A percentile compares a stretch with the other conserved stretches of the same genome.
phyloP scores from a whole-genome alignment of 176 grass and related monocot genomes.

The Saccharum spontaneum region DNA sequence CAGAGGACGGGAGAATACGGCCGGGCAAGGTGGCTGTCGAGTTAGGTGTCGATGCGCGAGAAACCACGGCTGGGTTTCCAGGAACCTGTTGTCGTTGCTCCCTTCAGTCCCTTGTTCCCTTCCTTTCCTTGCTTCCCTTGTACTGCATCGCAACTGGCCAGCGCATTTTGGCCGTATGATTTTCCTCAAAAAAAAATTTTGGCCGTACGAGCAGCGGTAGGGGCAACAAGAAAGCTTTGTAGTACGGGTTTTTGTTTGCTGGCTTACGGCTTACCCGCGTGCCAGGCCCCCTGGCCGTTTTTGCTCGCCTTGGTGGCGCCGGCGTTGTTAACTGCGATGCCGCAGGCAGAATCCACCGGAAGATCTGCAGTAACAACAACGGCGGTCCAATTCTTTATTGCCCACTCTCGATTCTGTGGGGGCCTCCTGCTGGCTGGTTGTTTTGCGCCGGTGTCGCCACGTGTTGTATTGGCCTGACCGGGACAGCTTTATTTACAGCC shows the following conservation, averaged over 20 bases:
- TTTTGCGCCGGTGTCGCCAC: conserved; percentile 36
- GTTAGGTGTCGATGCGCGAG: background rate
- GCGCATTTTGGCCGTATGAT: background rate
- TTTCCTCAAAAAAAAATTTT: background rate
- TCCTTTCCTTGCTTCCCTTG: background rate
- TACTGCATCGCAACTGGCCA: background rate
- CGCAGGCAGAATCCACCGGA: conserved; percentile 33
- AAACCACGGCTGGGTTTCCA: conserved; percentile 44
- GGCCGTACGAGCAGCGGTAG: conserved; percentile 23
- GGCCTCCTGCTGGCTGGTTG: background rate
- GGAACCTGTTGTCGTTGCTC: background rate
- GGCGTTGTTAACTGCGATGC: conserved; percentile 39
- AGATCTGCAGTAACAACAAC: conserved; percentile 2
- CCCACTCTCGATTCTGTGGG: background rate
- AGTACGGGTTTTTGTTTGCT: conserved; percentile 23
- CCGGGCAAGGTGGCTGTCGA: background rate
- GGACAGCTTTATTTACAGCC: background rate
- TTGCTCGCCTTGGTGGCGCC: conserved; percentile 23
- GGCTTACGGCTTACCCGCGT: background rate
- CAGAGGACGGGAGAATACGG: too few species aligned
- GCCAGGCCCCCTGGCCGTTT: background rate
- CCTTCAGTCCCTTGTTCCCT: too few species aligned
- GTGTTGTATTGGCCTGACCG: conserved; percentile 3
- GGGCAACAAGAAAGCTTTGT: conserved; percentile 35
- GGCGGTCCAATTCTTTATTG: background rate